Evolutionary conservation across 176 grass and related monocot genomes (phyloP).

Genomic region (Melocanna baccifera): DNA sequence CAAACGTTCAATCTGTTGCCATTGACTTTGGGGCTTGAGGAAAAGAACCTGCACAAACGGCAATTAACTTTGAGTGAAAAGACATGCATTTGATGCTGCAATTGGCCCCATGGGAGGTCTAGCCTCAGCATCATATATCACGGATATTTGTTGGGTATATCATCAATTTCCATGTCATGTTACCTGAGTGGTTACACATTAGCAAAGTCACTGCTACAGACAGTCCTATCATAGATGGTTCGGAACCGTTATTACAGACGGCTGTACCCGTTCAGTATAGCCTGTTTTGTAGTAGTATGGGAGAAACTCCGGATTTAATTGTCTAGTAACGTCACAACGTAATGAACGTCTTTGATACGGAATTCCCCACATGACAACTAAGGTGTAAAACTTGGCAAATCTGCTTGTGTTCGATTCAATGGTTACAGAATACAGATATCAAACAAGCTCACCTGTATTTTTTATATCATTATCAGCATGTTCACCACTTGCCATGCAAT

Average conservation of each 20-base stretch:
- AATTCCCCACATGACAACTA: no score
- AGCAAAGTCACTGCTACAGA: no score
- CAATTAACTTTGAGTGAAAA: conserved; percentile 4
- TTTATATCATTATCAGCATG: not conserved
- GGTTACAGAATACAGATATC: not conserved
- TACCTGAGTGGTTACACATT: not conserved
- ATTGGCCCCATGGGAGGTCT: not conserved
- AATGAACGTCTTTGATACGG: no score
- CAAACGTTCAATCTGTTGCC: conserved; percentile 86
- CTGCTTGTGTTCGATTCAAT: not conserved
- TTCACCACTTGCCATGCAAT: conserved; percentile 11
- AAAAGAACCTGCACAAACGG: conserved; percentile 50
- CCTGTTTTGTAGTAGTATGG: no score
- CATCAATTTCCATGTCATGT: not conserved
- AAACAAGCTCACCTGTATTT: conserved; percentile 39
- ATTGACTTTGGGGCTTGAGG: conserved; percentile 85
- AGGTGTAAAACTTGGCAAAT: not conserved
- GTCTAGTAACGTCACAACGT: not conserved
- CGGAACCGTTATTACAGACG: no score
- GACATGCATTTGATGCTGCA: not conserved
- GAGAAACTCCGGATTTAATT: not conserved
- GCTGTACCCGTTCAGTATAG: no score
- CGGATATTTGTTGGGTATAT: not conserved
- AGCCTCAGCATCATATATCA: not conserved
- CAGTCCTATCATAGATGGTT: no score